These are phyloP conservation scores for Hydnum rufescens DNA, from an alignment of 768 basidiomycete genomes.

Conservation along the genomic window DNA sequence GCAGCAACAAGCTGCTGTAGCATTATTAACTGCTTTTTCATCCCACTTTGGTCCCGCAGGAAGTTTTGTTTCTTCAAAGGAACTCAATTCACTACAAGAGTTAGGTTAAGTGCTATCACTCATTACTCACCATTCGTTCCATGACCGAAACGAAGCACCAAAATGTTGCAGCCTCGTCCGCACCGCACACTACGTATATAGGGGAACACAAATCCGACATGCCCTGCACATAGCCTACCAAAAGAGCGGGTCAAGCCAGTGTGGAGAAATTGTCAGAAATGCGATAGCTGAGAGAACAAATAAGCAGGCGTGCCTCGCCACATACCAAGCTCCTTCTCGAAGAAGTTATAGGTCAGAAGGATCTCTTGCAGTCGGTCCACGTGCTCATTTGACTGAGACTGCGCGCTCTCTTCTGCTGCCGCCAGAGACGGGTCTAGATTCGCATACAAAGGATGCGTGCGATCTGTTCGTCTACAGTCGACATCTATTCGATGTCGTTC, in stretches of 20 bases:
- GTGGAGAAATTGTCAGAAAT: background rate
- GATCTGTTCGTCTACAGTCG: slow-evolving; percentile 89
- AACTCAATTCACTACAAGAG: background rate
- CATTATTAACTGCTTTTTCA: slow-evolving; percentile 83
- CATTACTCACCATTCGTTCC: slow-evolving; percentile 66
- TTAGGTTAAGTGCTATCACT: background rate
- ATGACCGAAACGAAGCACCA: slow-evolving; percentile 94
- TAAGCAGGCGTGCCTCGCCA: slow-evolving; percentile 11
- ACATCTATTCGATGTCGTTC: slow-evolving; percentile 92
- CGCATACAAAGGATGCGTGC: slow-evolving; percentile 78
- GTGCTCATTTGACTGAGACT: slow-evolving; percentile 78
- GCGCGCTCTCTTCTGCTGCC: slow-evolving; percentile 43
- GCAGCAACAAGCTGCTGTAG: slow-evolving; percentile 70
- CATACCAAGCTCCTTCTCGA: slow-evolving; percentile 71
- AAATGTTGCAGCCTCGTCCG: slow-evolving; percentile 79
- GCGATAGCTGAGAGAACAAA: no score
- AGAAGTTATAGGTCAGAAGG: slow-evolving; percentile 79
- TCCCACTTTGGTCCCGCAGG: slow-evolving; percentile 87
- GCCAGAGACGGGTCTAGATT: slow-evolving; percentile 12
- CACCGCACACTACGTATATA: slow-evolving; percentile 76
- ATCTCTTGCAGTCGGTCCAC: slow-evolving; percentile 75
- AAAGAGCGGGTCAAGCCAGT: background rate
- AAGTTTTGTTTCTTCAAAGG: slow-evolving; percentile 72
- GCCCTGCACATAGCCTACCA: slow-evolving; percentile 87
- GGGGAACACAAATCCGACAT: slow-evolving; percentile 96